phyloP scores from a whole-genome alignment of 176 grass and related monocot genomes.

The Carex myosuroides region DNA sequence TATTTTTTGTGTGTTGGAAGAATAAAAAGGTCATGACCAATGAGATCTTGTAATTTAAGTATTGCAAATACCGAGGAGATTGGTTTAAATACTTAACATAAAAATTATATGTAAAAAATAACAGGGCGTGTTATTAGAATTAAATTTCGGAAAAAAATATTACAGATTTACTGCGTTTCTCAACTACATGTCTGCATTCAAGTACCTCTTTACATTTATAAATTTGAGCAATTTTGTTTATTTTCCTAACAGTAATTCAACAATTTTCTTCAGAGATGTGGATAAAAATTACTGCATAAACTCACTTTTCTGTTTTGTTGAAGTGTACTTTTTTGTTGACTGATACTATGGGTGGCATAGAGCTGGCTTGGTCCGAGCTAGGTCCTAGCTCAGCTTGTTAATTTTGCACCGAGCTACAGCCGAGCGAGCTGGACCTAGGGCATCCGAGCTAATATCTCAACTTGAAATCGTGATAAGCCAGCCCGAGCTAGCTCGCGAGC shows the following conservation, averaged over 20 bases:
- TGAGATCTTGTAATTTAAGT: slow-evolving; percentile 1
- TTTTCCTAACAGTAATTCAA: neutral
- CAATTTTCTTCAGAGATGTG: neutral
- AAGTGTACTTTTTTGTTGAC: no score
- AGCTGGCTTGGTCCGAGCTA: no score
- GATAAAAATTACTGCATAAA: neutral
- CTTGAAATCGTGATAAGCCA: no score
- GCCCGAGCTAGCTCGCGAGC: no score
- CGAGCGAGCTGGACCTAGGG: no score
- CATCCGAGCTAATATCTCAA: no score
- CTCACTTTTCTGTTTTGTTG: neutral
- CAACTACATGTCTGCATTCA: neutral
- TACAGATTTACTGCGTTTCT: neutral
- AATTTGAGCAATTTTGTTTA: neutral
- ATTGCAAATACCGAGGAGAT: neutral
- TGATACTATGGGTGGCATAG: no score
- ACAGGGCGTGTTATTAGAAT: neutral
- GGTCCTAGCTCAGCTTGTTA: no score
- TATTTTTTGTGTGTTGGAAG: neutral
- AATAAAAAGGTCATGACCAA: slow-evolving; percentile 13
- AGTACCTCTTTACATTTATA: neutral
- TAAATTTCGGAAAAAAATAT: neutral
- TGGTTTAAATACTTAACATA: neutral
- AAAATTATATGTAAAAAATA: neutral
- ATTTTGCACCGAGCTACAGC: no score